phyloP scores from a whole-genome alignment of 2,329 filamentous ascomycete genomes.

The Elsinoe arachidis region DNA sequence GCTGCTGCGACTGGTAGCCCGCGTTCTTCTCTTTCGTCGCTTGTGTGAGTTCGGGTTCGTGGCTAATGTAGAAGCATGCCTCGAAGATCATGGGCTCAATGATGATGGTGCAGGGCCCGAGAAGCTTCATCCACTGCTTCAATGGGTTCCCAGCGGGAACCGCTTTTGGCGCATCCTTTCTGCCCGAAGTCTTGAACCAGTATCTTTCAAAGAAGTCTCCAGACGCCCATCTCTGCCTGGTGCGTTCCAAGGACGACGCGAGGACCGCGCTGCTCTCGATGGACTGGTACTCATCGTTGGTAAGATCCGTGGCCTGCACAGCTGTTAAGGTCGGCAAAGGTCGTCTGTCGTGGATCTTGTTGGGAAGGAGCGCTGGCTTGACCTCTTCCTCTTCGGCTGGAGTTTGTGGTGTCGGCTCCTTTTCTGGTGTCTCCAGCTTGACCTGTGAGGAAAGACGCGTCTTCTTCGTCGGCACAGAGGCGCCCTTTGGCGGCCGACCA shows the following conservation, averaged over 20 bases:
- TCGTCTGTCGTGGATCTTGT: constrained; percentile 54
- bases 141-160: constrained; percentile 36
- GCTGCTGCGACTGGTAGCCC: constrained; percentile 18
- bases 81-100: constrained; percentile 75
- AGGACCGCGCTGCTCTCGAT: constrained; percentile 61
- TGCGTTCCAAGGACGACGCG: constrained; percentile 62
- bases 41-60: constrained; percentile 43
- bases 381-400: constrained; percentile 19
- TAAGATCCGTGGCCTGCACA: constrained; percentile 55
- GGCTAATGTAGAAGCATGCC: constrained; percentile 63
- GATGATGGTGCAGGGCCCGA: constrained; percentile 64
- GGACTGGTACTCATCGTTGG: constrained; percentile 60
- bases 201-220: constrained; percentile 65
- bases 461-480: constrained; percentile 22
- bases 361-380: constrained; percentile 43
- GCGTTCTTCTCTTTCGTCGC: constrained; percentile 17
- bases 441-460: constrained; percentile 13
- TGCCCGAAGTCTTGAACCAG: constrained; percentile 65
- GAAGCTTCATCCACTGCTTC: constrained; percentile 37
- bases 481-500: constrained; percentile 19
- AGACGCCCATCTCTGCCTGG: constrained; percentile 62
- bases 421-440: constrained; percentile 13
- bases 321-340: constrained; percentile 63
- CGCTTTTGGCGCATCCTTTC: constrained; percentile 50
- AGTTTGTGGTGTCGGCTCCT: constrained; percentile 15